A percentile compares a stretch with the other conserved stretches of the same genome.
These are phyloP conservation scores for Chalaropsis thielavioides DNA, from an alignment of 2,329 filamentous ascomycete species.

Conservation along the genomic window DNA sequence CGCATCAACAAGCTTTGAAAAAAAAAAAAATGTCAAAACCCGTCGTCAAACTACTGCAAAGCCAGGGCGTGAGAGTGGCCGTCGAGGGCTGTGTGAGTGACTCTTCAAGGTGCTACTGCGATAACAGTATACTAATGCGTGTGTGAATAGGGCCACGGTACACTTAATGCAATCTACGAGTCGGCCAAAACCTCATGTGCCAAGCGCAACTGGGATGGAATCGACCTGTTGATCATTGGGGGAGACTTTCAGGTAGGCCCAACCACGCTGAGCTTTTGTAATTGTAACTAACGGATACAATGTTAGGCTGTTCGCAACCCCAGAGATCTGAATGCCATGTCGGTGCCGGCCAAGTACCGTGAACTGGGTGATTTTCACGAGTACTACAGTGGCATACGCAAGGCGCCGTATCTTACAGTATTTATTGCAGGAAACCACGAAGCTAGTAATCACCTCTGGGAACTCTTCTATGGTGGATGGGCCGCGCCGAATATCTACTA, in stretches of 20 bases:
- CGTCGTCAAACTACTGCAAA: background rate
- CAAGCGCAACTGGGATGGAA: constrained; percentile 58
- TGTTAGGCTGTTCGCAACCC: constrained; percentile 70
- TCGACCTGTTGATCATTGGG: constrained; percentile 80
- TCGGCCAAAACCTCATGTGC: constrained; percentile 55
- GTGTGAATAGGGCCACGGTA: constrained; percentile 62
- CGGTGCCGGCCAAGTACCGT: constrained; percentile 78
- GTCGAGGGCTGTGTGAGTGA: constrained; percentile 17
- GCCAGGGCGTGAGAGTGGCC: constrained; percentile 13
- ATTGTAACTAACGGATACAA: constrained; percentile 9
- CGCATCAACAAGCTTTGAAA: background rate
- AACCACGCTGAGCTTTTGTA: background rate
- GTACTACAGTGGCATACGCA: constrained; percentile 70
- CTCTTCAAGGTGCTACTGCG: background rate
- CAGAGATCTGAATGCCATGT: constrained; percentile 74
- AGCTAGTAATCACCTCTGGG: constrained; percentile 76
- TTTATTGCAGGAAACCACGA: constrained; percentile 96
- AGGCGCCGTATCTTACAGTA: constrained; percentile 75
- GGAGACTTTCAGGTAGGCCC: constrained; percentile 72
- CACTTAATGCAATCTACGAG: constrained; percentile 79
- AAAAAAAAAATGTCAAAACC: constrained; percentile 5
- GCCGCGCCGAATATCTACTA: constrained; percentile 96
- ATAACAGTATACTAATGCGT: constrained; percentile 18
- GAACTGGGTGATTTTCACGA: constrained; percentile 81
- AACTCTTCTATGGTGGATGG: constrained; percentile 95